Percentiles rank a stretch among this genome's conserved stretches.
phyloP scores from a whole-genome alignment of 805 yeast species.

The Teunomyces funiuensis region DNA sequence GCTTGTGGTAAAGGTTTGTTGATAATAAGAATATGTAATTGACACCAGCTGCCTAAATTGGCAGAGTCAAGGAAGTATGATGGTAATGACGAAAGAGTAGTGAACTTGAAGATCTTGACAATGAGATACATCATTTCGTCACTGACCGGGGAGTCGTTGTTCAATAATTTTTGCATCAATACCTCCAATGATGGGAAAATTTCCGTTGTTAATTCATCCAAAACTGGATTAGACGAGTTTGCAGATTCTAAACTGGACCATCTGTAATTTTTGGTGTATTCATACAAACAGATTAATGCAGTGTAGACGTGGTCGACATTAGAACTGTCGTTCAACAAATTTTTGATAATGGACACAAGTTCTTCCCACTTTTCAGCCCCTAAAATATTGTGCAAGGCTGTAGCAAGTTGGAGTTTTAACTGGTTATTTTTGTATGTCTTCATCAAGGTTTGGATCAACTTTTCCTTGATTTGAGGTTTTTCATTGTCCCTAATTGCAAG shows the following conservation, averaged over 20 bases:
- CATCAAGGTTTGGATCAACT: constrained; percentile 42
- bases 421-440: constrained; percentile 32
- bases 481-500: constrained; percentile 32
- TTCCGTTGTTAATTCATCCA: constrained; percentile 36
- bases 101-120: constrained; percentile 40
- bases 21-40: constrained; percentile 36
- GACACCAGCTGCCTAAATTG: constrained; percentile 44
- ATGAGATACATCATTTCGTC: constrained; percentile 42
- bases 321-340: constrained; percentile 38
- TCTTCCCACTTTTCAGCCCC: constrained; percentile 48
- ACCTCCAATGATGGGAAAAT: constrained; percentile 38
- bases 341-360: constrained; percentile 43
- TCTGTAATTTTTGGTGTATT: constrained; percentile 42
- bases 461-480: constrained; percentile 35
- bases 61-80: constrained; percentile 34
- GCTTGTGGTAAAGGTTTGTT: constrained; percentile 38
- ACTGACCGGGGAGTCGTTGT: constrained; percentile 16
- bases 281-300: constrained; percentile 40
- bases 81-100: constrained; percentile 39
- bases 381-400: constrained; percentile 56
- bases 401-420: constrained; percentile 57
- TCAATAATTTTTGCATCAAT: constrained; percentile 28
- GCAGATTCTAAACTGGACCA: constrained; percentile 47
- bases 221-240: constrained; percentile 33
- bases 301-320: constrained; percentile 37